Evolutionary conservation across 2,329 filamentous ascomycete genomes (phyloP).

Genomic region (Colletotrichum sp.): DNA sequence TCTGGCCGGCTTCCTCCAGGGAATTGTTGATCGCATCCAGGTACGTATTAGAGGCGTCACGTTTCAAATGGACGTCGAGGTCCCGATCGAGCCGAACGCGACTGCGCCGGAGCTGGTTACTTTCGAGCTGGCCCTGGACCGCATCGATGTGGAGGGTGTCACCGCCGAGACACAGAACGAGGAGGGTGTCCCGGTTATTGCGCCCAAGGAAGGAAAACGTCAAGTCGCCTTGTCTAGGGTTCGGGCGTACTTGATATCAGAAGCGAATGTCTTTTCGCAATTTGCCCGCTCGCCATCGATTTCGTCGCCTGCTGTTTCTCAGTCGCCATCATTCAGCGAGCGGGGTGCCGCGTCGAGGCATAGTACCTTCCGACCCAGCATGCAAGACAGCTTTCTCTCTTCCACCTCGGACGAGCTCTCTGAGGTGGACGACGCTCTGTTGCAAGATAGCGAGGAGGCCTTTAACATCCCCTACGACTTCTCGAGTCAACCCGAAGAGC

Average conservation of each 20-base stretch:
- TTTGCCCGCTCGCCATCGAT: slow-evolving; percentile 56
- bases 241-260: slow-evolving; percentile 69
- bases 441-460: slow-evolving; percentile 60
- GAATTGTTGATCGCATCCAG: slow-evolving; percentile 74
- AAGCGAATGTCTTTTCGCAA: slow-evolving; percentile 68
- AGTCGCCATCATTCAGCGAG: slow-evolving; percentile 44
- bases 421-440: slow-evolving; percentile 36
- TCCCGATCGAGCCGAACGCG: slow-evolving; percentile 54
- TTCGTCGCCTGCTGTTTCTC: slow-evolving; percentile 59
- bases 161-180: slow-evolving; percentile 45
- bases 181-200: slow-evolving; percentile 37
- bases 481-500: slow-evolving; percentile 37
- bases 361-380: slow-evolving; percentile 21
- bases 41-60: slow-evolving; percentile 69
- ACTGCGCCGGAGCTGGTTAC: slow-evolving; percentile 60
- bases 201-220: slow-evolving; percentile 67
- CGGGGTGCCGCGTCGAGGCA: slow-evolving; percentile 29
- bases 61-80: slow-evolving; percentile 68
- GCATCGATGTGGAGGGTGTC: slow-evolving; percentile 71
- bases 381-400: slow-evolving; percentile 28
- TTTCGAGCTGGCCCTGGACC: slow-evolving; percentile 68
- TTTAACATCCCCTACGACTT: slow-evolving; percentile 62
- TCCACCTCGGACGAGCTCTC: slow-evolving; percentile 36
- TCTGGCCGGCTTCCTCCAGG: slow-evolving; percentile 74
- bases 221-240: slow-evolving; percentile 69